Conservation (phyloP, 352 stramenopile species). For the Globisporangium okanoganense region DNA sequence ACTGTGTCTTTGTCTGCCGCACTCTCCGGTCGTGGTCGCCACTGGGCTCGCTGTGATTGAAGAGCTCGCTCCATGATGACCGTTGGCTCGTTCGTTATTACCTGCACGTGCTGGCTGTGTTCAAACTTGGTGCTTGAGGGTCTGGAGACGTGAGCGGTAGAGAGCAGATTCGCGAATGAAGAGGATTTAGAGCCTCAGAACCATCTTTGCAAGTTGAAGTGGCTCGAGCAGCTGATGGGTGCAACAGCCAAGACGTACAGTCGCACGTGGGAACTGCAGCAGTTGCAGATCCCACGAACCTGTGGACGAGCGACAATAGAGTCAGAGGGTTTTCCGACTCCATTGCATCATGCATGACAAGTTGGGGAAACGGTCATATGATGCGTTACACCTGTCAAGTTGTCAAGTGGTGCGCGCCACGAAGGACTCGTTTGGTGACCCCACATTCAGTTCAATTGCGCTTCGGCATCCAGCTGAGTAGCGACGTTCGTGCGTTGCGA, state of each 20-base stretch:
- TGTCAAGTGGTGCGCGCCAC: not conserved
- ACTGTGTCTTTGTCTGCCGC: not conserved
- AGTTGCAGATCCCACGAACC: not conserved
- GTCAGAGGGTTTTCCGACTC: not conserved
- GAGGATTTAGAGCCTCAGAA: not conserved
- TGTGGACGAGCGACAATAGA: not conserved
- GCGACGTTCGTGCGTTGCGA: not conserved
- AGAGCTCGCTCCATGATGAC: not conserved
- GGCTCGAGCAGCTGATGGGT: not conserved
- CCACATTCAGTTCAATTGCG: not conserved
- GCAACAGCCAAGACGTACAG: not conserved
- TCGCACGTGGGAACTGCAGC: not conserved
- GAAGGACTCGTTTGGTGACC: not conserved
- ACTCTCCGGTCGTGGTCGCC: not conserved
- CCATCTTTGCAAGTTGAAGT: not conserved
- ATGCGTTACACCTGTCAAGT: not conserved
- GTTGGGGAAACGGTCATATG: not conserved
- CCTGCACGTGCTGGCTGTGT: not conserved
- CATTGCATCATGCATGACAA: not conserved
- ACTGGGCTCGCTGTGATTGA: not conserved
- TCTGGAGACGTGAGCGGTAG: not conserved
- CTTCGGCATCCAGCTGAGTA: not conserved
- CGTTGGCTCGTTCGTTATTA: not conserved
- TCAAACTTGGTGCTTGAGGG: constrained; percentile 1
- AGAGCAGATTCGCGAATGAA: constrained; percentile 8